Percentiles rank a stretch among this genome's conserved stretches.
Evolutionary conservation across 805 yeast genomes (phyloP).

Genomic region (Candida coquimbonensis): DNA sequence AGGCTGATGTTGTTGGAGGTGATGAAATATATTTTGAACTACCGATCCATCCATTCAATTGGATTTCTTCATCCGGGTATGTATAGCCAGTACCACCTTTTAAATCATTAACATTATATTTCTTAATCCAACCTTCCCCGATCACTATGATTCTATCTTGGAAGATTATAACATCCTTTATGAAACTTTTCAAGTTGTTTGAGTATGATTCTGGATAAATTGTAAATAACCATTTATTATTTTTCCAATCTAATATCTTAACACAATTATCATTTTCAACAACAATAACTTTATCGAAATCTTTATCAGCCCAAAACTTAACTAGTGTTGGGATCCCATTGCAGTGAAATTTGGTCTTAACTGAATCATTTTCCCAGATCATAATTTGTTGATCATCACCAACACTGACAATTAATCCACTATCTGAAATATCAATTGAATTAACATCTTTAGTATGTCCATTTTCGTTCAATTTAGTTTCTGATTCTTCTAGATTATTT

Average conservation of each 20-base stretch:
- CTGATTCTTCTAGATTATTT: constrained; percentile 17
- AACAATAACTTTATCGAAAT: constrained; percentile 26
- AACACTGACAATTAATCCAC: constrained; percentile 24
- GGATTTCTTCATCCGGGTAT: constrained; percentile 9
- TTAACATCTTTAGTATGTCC: constrained; percentile 23
- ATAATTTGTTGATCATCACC: constrained; percentile 26
- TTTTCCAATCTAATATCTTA: constrained; percentile 28
- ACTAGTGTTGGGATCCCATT: constrained; percentile 22
- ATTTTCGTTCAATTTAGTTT: constrained; percentile 1
- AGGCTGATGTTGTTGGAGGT: background rate
- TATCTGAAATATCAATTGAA: constrained; percentile 24
- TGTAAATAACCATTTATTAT: constrained; percentile 23
- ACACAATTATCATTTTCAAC: constrained; percentile 28
- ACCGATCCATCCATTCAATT: constrained; percentile 18
- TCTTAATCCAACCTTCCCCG: constrained; percentile 30
- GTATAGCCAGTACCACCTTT: constrained; percentile 31
- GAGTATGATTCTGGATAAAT: constrained; percentile 26
- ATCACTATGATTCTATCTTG: constrained; percentile 23
- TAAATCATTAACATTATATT: constrained; percentile 19
- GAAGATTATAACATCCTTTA: constrained; percentile 17
- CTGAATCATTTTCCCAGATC: constrained; percentile 23
- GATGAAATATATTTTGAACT: constrained; percentile 15
- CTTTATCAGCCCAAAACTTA: constrained; percentile 27
- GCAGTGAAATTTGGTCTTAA: constrained; percentile 6
- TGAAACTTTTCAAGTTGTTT: constrained; percentile 7